Base-by-base conservation (phyloP, 225 moss, liverwort and hornwort species). In the Bryoerythrophyllum caledonicum region DNA sequence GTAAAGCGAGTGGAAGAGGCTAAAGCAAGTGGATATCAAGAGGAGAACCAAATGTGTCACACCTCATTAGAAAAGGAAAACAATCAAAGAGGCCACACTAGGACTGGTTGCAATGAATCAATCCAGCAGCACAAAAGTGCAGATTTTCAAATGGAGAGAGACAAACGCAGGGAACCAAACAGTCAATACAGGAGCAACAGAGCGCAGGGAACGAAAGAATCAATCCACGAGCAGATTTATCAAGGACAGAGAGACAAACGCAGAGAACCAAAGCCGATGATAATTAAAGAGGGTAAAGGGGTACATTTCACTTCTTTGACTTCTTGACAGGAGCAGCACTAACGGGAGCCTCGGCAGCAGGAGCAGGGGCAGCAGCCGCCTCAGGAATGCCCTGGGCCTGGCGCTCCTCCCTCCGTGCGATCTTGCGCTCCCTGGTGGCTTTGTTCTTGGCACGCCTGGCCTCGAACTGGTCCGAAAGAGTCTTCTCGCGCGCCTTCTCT, bases 371-470 rank as follows among this genome's bases (percentile, higher is more conserved):
- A 30, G 63, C 70, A 7, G 52, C 5, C 16, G 40, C 5, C 16
- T 79, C 86, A 11, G 82, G 75, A n/a, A 88, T 85, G 4, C 91
- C 89, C 79, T 86, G 83, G 0, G 91, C 90, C 70, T 89, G 80
- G 5, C 93, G 82, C 82, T 93, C 93, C 76, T 93, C 89, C 76
- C 91, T 86, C 61, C 93, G 78, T 0, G 91, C 90, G 20, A 91
- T 83, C 81, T 93, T 93, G 23, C 93, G 77, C 81, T 93, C 91
- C 14, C 89, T 72, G 3, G 78, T 83, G 17, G 89, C 90, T 51
- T 93, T 93, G 84, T 93, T 93, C 89, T 93, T 93, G 2, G 90
- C 89, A 15, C 93, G 90, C 77, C 86, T 74, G 10, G 93, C 91
- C 84, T 93, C 93, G 59, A 93, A 93, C 80, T 93, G 91, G 74